These are phyloP conservation scores for Claviceps citrina DNA, from an alignment of 2,329 filamentous ascomycete genomes.

Conservation along the genomic window DNA sequence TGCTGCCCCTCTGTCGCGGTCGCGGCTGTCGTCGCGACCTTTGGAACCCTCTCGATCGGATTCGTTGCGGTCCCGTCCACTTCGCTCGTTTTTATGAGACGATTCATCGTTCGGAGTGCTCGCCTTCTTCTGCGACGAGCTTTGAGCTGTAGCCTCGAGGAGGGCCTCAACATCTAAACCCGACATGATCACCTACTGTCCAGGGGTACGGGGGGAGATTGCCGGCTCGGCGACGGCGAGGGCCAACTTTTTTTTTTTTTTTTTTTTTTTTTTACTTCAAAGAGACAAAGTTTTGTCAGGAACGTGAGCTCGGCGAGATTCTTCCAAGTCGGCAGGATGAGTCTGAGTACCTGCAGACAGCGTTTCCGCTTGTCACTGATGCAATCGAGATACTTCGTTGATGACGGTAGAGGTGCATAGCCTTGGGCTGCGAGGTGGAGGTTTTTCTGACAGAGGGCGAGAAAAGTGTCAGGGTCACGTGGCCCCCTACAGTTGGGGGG, in stretches of 20 bases:
- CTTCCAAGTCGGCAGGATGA: neutral
- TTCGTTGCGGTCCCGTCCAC: conserved; percentile 23
- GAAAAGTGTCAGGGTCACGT: too few relatives aligned
- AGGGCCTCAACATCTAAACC: conserved; percentile 71
- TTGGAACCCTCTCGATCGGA: conserved; percentile 39
- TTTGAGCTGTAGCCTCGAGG: conserved; percentile 67
- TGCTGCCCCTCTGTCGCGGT: conserved; percentile 41
- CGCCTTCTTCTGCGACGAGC: conserved; percentile 33
- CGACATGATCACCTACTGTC: conserved; percentile 25
- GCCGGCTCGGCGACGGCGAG: neutral
- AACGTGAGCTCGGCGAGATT: neutral
- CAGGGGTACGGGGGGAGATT: neutral
- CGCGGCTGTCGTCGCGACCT: conserved; percentile 40
- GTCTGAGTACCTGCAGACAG: neutral
- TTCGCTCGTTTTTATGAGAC: conserved; percentile 24
- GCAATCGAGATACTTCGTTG: neutral
- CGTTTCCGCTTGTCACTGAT: neutral
- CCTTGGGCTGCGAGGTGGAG: too few relatives aligned
- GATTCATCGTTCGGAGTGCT: conserved; percentile 36
- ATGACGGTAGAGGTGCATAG: too few relatives aligned
- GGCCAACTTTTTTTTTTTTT: too few relatives aligned
- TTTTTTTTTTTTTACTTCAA: neutral
- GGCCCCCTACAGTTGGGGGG: too few relatives aligned
- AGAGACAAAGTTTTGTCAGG: neutral
- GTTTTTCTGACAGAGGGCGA: too few relatives aligned